Conservation (phyloP, 1,284 basidiomycete species). For the Cystobasidium slooffiae region DNA sequence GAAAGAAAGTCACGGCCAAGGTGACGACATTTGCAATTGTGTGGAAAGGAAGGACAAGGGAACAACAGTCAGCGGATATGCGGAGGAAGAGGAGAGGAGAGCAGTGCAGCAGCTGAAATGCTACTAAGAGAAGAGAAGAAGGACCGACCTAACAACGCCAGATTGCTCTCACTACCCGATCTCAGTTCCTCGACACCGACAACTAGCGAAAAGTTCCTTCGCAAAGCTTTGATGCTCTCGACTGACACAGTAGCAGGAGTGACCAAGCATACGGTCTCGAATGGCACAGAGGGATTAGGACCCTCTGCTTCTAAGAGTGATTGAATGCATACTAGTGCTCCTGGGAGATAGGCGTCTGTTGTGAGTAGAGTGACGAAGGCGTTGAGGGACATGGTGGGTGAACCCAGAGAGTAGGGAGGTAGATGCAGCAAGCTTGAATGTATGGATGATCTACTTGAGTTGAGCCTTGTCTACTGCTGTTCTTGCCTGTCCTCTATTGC, state of each 20-base stretch:
- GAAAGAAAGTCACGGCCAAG: slow-evolving; percentile 10
- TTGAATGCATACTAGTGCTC: slow-evolving; percentile 81
- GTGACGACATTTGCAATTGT: slow-evolving; percentile 9
- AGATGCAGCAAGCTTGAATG: background rate
- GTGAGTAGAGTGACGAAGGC: slow-evolving; percentile 73
- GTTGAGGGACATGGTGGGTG: slow-evolving; percentile 42
- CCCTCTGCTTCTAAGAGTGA: slow-evolving; percentile 72
- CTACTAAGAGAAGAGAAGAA: background rate
- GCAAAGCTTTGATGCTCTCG: slow-evolving; percentile 77
- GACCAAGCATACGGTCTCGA: slow-evolving; percentile 87
- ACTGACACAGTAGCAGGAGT: slow-evolving; percentile 91
- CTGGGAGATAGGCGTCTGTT: slow-evolving; percentile 87
- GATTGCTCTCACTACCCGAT: slow-evolving; percentile 64
- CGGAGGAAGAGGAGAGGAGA: background rate
- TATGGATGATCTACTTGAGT: background rate
- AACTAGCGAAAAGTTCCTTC: slow-evolving; percentile 80
- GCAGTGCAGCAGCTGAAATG: background rate
- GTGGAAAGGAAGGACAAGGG: background rate
- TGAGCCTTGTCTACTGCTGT: background rate
- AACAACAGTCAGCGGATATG: background rate
- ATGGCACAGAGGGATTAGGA: slow-evolving; percentile 61
- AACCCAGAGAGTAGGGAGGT: background rate
- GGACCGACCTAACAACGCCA: slow-evolving; percentile 79
- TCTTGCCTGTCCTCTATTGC: background rate
- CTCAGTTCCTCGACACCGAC: slow-evolving; percentile 87